Evolutionary conservation across 495 filamentous ascomycete species (phyloP), one percentile per base, ranked within the genome.

Genomic region (Penicillium lividum): DNA sequence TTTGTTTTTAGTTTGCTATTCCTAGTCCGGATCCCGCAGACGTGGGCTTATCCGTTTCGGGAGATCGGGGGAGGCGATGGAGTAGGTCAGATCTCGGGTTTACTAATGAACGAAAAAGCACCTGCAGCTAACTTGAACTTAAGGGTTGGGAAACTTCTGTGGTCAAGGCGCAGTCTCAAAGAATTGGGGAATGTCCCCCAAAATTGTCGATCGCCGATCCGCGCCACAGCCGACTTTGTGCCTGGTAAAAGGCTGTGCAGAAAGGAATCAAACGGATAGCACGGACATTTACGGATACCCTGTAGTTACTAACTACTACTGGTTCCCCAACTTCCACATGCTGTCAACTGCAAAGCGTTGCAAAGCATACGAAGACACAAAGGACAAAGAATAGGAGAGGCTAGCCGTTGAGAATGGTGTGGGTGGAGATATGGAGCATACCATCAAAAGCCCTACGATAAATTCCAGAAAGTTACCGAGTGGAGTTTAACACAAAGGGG

Each of bases 171-270:
- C 18, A n/a, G 38, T 8, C 27, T 36, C 36, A 22, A 42, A 16
- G 18, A 11, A 42, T 43, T 42, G 36, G 51, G 38, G 51, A 52
- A 25, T 52, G 29, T 27, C 29, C 18, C 47, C 45, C 28, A 5
- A n/a, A 50, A 55, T 56, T 40, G 48, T 47, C 28, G 60, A 62
- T 62, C 56, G 57, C 30, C 54, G 54, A 61, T 56, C 56, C 59
- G 53, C 61, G 61, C 61, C 61, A 64, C 61, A 64, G 36, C 61
- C 61, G 61, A 50, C 34, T 33, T 27, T 62, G 60, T 58, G 42
- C 60, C 59, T 58, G 29, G 47, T 16, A 15, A 40, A 40, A 5
- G 38, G 38, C 38, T 40, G 38, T 40, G 38, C 38, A 40, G 38
- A 40, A 40, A 38, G 38, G 13, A 40, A 38, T n/a, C 38, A 3